Conservation (phyloP, 257 asterid species). For the Solanum pinnatisectum region DNA sequence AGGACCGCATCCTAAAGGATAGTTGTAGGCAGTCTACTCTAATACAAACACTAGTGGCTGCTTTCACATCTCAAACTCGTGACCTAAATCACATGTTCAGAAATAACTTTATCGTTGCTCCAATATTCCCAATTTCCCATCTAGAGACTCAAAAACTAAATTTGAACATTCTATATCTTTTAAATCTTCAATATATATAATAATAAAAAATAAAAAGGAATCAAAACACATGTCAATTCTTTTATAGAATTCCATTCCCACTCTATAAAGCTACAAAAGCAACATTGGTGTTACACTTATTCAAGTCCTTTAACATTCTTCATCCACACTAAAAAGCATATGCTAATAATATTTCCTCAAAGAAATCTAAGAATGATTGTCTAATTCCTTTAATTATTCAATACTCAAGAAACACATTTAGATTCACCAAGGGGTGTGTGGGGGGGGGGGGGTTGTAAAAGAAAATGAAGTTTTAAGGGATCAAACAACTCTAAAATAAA, state of each 20-base stretch:
- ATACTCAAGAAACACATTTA: neutral
- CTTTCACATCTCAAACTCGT: too few species aligned
- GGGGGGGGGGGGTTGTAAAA: too few species aligned
- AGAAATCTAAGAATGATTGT: neutral
- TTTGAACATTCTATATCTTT: neutral
- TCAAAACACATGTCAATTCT: neutral
- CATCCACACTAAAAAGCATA: neutral
- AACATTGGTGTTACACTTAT: neutral
- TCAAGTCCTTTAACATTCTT: neutral
- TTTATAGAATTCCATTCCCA: neutral
- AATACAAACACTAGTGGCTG: rapidly evolving
- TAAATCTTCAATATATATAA: neutral
- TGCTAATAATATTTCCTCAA: neutral
- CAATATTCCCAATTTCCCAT: rapidly evolving
- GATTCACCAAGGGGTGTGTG: too few species aligned
- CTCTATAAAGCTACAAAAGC: neutral
- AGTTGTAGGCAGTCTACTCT: too few species aligned
- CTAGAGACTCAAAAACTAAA: neutral
- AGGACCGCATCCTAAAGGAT: neutral
- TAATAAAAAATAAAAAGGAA: too few species aligned
- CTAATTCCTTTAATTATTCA: neutral
- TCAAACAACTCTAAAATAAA: too few species aligned
- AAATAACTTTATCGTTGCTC: neutral
- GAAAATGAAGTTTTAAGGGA: too few species aligned
- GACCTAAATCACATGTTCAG: neutral